phyloP scores from a whole-genome alignment of 2,329 filamentous ascomycete species.

The Scedosporium boydii region DNA sequence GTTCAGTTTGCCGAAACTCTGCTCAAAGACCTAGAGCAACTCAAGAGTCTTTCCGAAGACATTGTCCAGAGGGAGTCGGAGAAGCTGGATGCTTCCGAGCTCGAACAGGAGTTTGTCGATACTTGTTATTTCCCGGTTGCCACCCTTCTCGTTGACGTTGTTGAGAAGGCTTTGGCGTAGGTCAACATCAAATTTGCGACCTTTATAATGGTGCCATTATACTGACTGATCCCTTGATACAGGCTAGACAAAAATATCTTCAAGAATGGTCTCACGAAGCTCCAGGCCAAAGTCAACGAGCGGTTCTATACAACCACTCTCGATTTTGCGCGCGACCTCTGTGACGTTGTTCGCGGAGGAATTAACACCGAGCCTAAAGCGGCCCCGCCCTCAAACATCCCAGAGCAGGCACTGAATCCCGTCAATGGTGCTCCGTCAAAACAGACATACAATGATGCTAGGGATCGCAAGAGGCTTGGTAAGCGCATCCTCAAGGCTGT shows the following conservation, averaged over 20 bases:
- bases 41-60: constrained; percentile 60
- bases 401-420: constrained; percentile 13
- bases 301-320: constrained; percentile 50
- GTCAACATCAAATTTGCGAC: constrained; percentile 24
- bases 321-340: constrained; percentile 47
- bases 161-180: constrained; percentile 75
- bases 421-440: constrained; percentile 26
- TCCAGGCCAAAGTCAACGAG: constrained; percentile 43
- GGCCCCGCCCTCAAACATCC: constrained; percentile 12
- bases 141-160: constrained; percentile 63
- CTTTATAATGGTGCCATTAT: constrained; percentile 24
- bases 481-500: constrained; percentile 82
- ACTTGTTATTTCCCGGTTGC: constrained; percentile 86
- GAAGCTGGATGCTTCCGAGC: constrained; percentile 67
- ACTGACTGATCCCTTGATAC: constrained; percentile 3
- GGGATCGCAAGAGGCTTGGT: constrained; percentile 73
- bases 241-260: constrained; percentile 60
- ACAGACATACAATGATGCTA: constrained; percentile 55
- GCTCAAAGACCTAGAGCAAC: constrained; percentile 65
- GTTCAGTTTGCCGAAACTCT: constrained; percentile 80
- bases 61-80: constrained; percentile 66
- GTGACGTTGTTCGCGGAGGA: constrained; percentile 40
- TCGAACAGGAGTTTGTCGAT: constrained; percentile 73
- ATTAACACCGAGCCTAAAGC: constrained; percentile 34
- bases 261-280: constrained; percentile 34